Base-by-base conservation (phyloP, 306 rosid species). In the Trifolium fragiferum region DNA sequence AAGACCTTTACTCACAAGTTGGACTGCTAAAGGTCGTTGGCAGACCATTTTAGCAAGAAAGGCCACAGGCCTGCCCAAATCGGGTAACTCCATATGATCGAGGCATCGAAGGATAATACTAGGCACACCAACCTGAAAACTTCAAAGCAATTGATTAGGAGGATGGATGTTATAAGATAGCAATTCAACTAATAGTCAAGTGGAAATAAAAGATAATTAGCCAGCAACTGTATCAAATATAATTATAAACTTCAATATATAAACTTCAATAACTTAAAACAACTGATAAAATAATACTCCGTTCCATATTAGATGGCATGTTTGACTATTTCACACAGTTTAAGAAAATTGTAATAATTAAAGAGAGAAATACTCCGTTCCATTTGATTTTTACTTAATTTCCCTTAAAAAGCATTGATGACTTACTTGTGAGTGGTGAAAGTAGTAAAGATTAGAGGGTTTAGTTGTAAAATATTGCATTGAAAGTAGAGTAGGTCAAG, bases 1-100 rank as follows among this genome's bases (percentile, higher is more conserved):
- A 81, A 94, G 85, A 72, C 97, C 95, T 78, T 91, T 90, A 81
- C 86, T 72, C 64, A 90, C 96, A 71, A 94, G 89, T 85, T 94
- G 92, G 81, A 84, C 50, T 41, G 97, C 97, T 64, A 94, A 74
- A 80, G 93, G 96, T 68, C 89, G 92, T 47, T 92, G 87, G 73
- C 73, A 78, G 33, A 88, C 88, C 95, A 94, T 87, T 86, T 94
- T 94, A 30, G 99, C 99, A 15, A 94, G 89, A 77, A 91, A 94
- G 66, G 99, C 99, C 69, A 92, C 92, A 2, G 99, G 92, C 78
- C 89, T 88, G 23, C 95, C 95, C 68, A 87, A 75, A 69, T 92
- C 92, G 71, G 78, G 87, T 68, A 82, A 76, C 70, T 92, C 97
- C 82, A 86, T 69, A 81, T 80, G 86, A 40, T 88, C 96, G 80